Evolutionary conservation across 78 protist species (phyloP).

Genomic region (Pigoraptor vietnamica): DNA sequence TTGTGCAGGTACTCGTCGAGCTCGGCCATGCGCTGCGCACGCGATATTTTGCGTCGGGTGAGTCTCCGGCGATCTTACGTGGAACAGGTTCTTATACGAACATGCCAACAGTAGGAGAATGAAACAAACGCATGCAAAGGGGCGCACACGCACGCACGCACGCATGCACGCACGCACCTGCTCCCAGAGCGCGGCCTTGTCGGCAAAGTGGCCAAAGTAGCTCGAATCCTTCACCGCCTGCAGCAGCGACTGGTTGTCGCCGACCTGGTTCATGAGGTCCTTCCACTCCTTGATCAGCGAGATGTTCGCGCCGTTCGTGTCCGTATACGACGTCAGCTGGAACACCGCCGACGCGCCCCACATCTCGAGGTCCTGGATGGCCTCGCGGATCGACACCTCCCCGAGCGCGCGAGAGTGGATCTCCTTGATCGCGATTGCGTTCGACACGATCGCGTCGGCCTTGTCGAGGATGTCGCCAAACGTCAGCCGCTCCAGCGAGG

Average conservation of each 20-base stretch:
- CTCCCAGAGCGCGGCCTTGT: neutral
- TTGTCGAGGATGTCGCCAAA: slow-evolving; percentile 41
- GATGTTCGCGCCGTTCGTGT: neutral
- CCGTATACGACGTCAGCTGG: slow-evolving; percentile 11
- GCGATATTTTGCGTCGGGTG: neutral
- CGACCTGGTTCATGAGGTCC: slow-evolving; percentile 58
- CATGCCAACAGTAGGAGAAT: too few relatives aligned
- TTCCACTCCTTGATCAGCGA: slow-evolving; percentile 77
- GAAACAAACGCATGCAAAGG: neutral
- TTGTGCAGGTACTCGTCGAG: slow-evolving; percentile 39
- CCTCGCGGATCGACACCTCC: slow-evolving; percentile 73
- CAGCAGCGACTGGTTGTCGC: slow-evolving; percentile 72
- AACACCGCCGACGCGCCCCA: slow-evolving; percentile 42
- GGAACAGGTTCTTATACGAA: neutral
- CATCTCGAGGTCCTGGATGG: slow-evolving; percentile 55
- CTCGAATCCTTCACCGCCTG: slow-evolving; percentile 63
- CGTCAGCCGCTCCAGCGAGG: neutral
- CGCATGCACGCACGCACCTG: neutral
- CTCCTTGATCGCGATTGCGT: slow-evolving; percentile 26
- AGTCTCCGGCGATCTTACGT: neutral
- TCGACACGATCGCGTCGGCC: neutral
- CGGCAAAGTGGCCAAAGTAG: slow-evolving; percentile 12
- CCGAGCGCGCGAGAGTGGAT: slow-evolving; percentile 66
- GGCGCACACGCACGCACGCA: slow-evolving; percentile 37
- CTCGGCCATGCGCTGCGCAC: slow-evolving; percentile 33